Conservation (phyloP, 169 alveolate genomes). For the Miamiensis avidus region DNA sequence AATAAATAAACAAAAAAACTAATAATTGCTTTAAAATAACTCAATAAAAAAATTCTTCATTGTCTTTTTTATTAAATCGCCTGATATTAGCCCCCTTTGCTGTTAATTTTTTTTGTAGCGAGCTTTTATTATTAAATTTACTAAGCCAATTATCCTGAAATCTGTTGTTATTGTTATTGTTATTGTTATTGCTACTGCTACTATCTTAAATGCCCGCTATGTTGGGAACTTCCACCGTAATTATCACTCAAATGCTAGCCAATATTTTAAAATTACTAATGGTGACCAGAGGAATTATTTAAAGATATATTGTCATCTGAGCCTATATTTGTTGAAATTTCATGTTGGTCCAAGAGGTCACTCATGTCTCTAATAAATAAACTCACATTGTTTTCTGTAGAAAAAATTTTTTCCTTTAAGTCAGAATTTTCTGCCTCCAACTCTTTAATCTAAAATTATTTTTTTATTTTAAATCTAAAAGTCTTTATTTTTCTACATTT, state of each 20-base stretch:
- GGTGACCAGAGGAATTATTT: conserved; percentile 2
- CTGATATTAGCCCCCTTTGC: no score
- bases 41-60: no score
- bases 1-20: no score
- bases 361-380: conserved; percentile 47
- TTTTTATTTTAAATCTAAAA: not conserved
- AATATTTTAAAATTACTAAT: no score
- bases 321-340: conserved; percentile 41
- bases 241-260: not conserved
- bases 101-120: no score
- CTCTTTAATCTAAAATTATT: conserved; percentile 27
- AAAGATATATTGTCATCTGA: conserved; percentile 19
- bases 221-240: not conserved
- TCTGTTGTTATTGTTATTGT: not conserved
- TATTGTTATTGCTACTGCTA: no score
- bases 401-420: conserved; percentile 25
- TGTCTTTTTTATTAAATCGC: no score
- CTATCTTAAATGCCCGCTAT: no score
- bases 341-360: conserved; percentile 42
- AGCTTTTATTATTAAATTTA: no score
- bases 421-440: conserved; percentile 37
- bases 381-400: conserved; percentile 40
- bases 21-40: no score
- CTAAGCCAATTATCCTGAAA: no score
- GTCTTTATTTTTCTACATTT: conserved; percentile 23